Conservation (phyloP, 441 rosid species). For the Lepidium campestre region DNA sequence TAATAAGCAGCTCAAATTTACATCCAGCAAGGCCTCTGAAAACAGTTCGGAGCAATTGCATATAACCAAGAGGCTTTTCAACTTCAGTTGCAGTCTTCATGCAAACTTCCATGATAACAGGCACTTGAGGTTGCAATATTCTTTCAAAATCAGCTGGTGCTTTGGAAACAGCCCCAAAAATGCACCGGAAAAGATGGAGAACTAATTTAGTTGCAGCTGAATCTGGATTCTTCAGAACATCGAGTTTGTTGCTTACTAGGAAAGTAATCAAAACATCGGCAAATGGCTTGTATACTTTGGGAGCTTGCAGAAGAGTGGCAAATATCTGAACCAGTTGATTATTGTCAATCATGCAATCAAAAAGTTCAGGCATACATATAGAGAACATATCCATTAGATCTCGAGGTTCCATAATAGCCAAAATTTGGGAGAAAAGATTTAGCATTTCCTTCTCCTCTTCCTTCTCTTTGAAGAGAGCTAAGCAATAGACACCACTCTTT, state of each 20-base stretch:
- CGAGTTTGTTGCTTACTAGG: conserved; percentile 84
- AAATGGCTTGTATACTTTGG: conserved; percentile 80
- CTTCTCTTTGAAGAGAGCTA: conserved; percentile 96
- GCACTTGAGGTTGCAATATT: conserved; percentile 89
- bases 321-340: conserved; percentile 84
- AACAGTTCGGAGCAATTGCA: conserved; percentile 91
- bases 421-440: conserved; percentile 77
- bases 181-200: conserved; percentile 79
- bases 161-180: conserved; percentile 87
- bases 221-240: conserved; percentile 77
- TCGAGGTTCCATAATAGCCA: conserved; percentile 94
- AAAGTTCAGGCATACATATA: conserved; percentile 93
- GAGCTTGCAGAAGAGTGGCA: conserved; percentile 74
- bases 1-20: conserved; percentile 83
- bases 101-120: conserved; percentile 90
- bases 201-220: conserved; percentile 80
- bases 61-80: conserved; percentile 87
- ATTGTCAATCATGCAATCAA: conserved; percentile 92
- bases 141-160: conserved; percentile 95
- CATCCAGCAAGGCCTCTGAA: conserved; percentile 94
- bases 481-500: conserved; percentile 92
- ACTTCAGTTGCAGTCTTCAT: conserved; percentile 91
- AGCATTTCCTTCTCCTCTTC: conserved; percentile 98
- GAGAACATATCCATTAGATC: conserved; percentile 99
- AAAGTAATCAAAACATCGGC: conserved; percentile 91